Percentiles rank a stretch among this genome's conserved stretches.
Conservation (phyloP, 202 grass and related monocot species). For the Panicum hallii region DNA sequence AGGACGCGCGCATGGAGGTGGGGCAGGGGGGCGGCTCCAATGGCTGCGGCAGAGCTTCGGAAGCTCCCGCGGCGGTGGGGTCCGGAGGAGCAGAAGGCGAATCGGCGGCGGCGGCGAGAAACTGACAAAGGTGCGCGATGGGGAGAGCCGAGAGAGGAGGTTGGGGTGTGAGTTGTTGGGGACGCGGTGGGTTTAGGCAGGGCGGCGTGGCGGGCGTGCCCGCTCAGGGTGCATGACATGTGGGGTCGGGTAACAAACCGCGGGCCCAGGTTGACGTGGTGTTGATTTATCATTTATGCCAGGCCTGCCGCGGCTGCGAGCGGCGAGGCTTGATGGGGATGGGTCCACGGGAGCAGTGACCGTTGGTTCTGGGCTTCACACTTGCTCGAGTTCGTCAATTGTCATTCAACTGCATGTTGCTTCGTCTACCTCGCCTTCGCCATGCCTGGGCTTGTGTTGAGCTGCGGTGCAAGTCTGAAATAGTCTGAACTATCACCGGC, state of each 20-base stretch:
- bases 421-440: too few species aligned
- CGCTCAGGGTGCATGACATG: slow-evolving; percentile 1
- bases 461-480: too few species aligned
- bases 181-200: slow-evolving; percentile 41
- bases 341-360: slow-evolving; percentile 3
- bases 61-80: background rate
- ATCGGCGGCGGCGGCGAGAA: slow-evolving; percentile 14
- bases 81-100: background rate
- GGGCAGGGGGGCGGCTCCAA: background rate
- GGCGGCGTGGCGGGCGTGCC: background rate
- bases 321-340: background rate
- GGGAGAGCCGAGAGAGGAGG: background rate
- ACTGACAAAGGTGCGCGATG: slow-evolving; percentile 38
- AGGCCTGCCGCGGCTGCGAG: background rate
- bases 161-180: slow-evolving; percentile 41
- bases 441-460: too few species aligned
- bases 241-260: background rate
- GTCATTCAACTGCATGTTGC: too few species aligned
- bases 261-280: background rate
- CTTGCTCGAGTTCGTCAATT: background rate
- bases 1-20: slow-evolving; percentile 39
- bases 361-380: background rate
- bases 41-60: background rate
- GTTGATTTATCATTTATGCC: background rate
- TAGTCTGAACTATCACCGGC: too few species aligned